Base-by-base conservation (phyloP, 2,329 filamentous ascomycete species). In the Colletotrichum paranaense region DNA sequence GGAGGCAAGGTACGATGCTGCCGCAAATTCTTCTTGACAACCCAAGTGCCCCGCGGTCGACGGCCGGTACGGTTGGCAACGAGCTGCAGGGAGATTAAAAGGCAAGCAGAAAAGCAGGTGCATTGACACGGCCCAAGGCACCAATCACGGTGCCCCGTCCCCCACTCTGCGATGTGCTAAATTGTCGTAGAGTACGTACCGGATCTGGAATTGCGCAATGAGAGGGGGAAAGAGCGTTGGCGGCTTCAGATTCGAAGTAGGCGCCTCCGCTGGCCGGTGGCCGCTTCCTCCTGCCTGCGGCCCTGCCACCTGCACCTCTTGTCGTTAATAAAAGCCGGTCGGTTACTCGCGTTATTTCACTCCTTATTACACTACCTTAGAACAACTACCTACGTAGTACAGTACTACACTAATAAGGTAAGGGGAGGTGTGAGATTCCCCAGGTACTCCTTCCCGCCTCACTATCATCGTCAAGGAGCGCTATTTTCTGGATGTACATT, bases 181-280 rank as follows among this genome's bases (percentile, higher is more conserved):
- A 59, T 52, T 66, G 67, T 66, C 35, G 35, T 11, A 3, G 3
- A 24, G 22, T 66, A 71, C 71, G 71, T 73, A 62, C 71, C 56
- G 32, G 19, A 32, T 57, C 58, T 69, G 60, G 67, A 55, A 73
- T 73, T 71, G 71, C 67, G 67, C 71, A 71, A 73, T 73, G 67
- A 65, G 70, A 64, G 67, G 67, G 67, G 65, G 58, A 32, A 42
- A 65, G 55, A 56, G 67, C 46, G 49, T 56, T 67, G 32, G 64
- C 49, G 64, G 71, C 56, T 56, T 60, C 35, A 16, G 32, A 56
- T 65, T 55, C 46, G 49, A 62, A 22, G 53, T 32, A 46, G 60
- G 38, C 16, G 38, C 6, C 38, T 42, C 38, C 38, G 38, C 38
- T 42, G 38, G 38, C 38, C 38, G 38, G 14, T 42, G 38, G 38